Conservation (phyloP, 371 early-diverging fungal genomes). For the Fennellomyces sp. region DNA sequence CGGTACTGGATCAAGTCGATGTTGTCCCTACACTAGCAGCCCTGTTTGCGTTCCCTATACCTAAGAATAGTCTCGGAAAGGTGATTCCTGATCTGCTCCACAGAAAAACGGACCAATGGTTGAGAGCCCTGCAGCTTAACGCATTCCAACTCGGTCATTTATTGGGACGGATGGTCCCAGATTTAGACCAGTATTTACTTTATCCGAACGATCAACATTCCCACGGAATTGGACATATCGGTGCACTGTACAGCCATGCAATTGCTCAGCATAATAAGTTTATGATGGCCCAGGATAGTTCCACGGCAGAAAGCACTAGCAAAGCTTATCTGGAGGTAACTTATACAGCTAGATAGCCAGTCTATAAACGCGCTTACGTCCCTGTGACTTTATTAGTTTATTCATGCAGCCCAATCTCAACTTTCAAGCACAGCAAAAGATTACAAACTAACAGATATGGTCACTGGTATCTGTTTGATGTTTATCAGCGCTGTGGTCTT, state of each 20-base stretch:
- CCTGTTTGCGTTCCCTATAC: slow-evolving; percentile 86
- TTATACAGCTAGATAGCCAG: too few species aligned
- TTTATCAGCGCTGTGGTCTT: slow-evolving; percentile 10
- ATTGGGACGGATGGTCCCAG: slow-evolving; percentile 13
- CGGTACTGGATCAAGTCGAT: slow-evolving; percentile 81
- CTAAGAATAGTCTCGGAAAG: slow-evolving; percentile 88
- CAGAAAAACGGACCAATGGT: neutral
- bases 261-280: slow-evolving; percentile 17
- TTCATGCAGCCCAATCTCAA: slow-evolving; percentile 42
- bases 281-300: neutral
- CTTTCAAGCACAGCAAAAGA: slow-evolving; percentile 59
- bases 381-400: slow-evolving; percentile 33
- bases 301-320: slow-evolving; percentile 14
- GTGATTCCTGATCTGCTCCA: slow-evolving; percentile 70
- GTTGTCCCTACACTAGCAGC: slow-evolving; percentile 87
- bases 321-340: slow-evolving; percentile 39
- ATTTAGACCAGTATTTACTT: slow-evolving; percentile 11
- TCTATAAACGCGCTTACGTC: too few species aligned
- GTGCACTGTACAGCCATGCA: slow-evolving; percentile 14
- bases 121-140: slow-evolving; percentile 59
- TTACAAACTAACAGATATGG: slow-evolving; percentile 57
- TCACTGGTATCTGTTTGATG: slow-evolving; percentile 36
- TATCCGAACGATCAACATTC: neutral
- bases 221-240: neutral
- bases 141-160: slow-evolving; percentile 62